phyloP scores from a whole-genome alignment of 108 stramenopile genomes.

The Nitzschia sp. region DNA sequence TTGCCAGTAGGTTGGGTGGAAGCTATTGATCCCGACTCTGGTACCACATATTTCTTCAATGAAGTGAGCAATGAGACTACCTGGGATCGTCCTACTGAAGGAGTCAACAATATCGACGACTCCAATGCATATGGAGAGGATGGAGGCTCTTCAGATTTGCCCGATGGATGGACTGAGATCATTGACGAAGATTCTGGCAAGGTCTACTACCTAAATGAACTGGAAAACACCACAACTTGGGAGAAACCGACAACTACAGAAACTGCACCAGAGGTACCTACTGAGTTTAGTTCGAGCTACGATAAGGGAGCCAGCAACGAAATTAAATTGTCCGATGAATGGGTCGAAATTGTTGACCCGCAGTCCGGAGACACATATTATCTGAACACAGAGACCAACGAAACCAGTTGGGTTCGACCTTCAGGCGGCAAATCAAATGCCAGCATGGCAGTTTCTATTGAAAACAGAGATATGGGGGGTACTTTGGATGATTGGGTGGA shows the following conservation, averaged over 20 bases:
- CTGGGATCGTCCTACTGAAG: constrained; percentile 57
- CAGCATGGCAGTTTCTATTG: no score
- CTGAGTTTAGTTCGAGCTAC: background rate
- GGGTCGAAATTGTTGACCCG: constrained; percentile 6
- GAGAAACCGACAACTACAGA: constrained; percentile 33
- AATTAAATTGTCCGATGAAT: background rate
- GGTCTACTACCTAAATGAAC: constrained; percentile 55
- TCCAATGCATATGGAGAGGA: background rate
- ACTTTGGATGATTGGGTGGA: no score
- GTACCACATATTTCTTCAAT: constrained; percentile 61
- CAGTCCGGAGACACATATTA: background rate
- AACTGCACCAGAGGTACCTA: background rate
- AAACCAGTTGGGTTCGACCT: background rate
- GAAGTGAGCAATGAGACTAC: constrained; percentile 32
- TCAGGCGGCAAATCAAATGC: background rate
- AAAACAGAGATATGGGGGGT: no score
- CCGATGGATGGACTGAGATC: constrained; percentile 60
- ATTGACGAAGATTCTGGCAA: constrained; percentile 50
- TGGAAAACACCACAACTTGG: constrained; percentile 48
- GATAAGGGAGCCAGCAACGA: background rate
- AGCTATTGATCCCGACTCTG: constrained; percentile 46
- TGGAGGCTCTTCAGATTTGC: constrained; percentile 14
- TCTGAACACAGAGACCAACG: background rate
- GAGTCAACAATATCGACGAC: background rate
- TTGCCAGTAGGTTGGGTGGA: constrained; percentile 68